Conservation (phyloP, 1,284 basidiomycete species). For the Malassezia brasiliensis region DNA sequence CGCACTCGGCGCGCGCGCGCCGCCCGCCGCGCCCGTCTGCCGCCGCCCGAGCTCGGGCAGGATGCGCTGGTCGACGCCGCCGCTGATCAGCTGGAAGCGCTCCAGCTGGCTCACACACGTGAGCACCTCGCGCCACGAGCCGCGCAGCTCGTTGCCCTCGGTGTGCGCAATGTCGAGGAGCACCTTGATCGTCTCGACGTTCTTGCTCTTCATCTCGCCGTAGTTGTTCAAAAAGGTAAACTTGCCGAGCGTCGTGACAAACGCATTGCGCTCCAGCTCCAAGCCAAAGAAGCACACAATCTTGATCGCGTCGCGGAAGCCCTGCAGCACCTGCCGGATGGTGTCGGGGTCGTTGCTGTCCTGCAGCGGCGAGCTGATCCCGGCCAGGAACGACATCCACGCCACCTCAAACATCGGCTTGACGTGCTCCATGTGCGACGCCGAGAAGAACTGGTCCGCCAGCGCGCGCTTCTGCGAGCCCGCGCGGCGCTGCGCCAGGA, state of each 20-base stretch:
- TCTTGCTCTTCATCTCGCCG: slow-evolving; percentile 49
- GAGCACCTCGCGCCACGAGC: slow-evolving; percentile 46
- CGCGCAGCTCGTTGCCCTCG: slow-evolving; percentile 46
- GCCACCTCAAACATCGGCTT: slow-evolving; percentile 48
- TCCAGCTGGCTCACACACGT: slow-evolving; percentile 47
- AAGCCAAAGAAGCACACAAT: slow-evolving; percentile 47
- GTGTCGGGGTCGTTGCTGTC: slow-evolving; percentile 41
- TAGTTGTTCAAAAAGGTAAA: slow-evolving; percentile 48
- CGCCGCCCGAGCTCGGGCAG: slow-evolving; percentile 69
- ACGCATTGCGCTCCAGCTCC: slow-evolving; percentile 47
- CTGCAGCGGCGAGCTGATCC: slow-evolving; percentile 44
- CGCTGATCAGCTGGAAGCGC: slow-evolving; percentile 47
- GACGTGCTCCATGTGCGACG: slow-evolving; percentile 48
- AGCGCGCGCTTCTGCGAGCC: slow-evolving; percentile 36
- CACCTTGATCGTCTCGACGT: slow-evolving; percentile 47
- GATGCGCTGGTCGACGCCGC: slow-evolving; percentile 54
- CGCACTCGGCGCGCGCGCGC: slow-evolving; percentile 8
- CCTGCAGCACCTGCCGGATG: slow-evolving; percentile 39
- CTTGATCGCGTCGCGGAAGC: slow-evolving; percentile 45
- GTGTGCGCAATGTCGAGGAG: slow-evolving; percentile 45
- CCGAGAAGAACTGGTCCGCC: slow-evolving; percentile 46
- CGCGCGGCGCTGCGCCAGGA: slow-evolving; percentile 41
- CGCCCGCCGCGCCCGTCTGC: slow-evolving; percentile 1
- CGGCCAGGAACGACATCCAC: slow-evolving; percentile 48
- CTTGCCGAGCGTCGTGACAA: slow-evolving; percentile 47